Base-by-base conservation (phyloP, 2,329 filamentous ascomycete genomes). In the Aspergillus spinulosporus region DNA sequence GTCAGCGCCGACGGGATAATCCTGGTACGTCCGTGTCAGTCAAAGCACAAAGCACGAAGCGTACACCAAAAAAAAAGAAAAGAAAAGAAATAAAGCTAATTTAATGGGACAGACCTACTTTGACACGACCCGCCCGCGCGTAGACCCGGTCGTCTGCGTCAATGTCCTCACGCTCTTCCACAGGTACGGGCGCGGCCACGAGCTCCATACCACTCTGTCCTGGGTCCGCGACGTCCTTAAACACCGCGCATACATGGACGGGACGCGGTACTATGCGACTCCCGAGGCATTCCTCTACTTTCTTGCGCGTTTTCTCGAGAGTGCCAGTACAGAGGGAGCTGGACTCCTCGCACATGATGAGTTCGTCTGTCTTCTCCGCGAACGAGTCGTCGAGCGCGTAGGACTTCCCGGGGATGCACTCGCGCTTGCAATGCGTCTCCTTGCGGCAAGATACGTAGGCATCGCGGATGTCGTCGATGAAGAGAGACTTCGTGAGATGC, bases 151-250 rank as follows among this genome's bases (percentile, higher is more conserved):
- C 7, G 68, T 74, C 12, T 65, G 68, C 48, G 59, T 64, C 40
- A 75, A 75, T 39, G 66, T 74, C 1, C 59, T 74, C 8, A 62
- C 61, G 9, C 64, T 62, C 40, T 74, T 73, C 52, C 71, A 70
- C 56, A 57, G 60, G 9, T 68, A 68, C 57, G 57, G 60, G 5
- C 70, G 72, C 7, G 65, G 65, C 28, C 29, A 61, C 29, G 46
- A 67, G 46, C 63, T 71, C 15, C 52, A 62, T 11, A 46, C 47
- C 5, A 71, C 69, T 4, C 9, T 72, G 3, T 31, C 65, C 21
- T 63, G 64, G 59, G 56, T 73, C 46, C 49, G 53, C 26, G 54
- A 55, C 2, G 56, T 63, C 26, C 61, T 70, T 7, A 21, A 57
- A 1, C 14, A 66, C 14, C 62, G 70, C 5, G 65, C 63, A 4